phyloP scores from a whole-genome alignment of 2,329 filamentous ascomycete genomes.

The Fusarium nematophilum region DNA sequence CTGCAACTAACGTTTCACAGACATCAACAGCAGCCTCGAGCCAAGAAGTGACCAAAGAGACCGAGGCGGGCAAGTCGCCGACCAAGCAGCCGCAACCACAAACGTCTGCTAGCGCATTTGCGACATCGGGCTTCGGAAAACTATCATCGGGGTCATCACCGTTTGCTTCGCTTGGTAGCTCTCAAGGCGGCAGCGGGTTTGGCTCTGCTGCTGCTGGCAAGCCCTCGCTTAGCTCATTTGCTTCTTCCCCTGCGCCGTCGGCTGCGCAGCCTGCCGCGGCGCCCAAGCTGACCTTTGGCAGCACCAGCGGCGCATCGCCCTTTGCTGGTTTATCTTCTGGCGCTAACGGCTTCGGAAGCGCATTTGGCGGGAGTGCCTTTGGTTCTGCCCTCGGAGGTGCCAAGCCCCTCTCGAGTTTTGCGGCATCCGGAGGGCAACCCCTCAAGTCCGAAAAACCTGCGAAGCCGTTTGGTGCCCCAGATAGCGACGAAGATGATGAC shows the following conservation, averaged over 20 bases:
- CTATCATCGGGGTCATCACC: conserved; percentile 73
- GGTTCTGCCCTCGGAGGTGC: conserved; percentile 52
- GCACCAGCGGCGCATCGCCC: conserved; percentile 55
- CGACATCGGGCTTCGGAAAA: conserved; percentile 74
- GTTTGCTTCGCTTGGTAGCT: conserved; percentile 67
- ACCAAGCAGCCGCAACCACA: conserved; percentile 44
- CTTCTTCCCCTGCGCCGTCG: conserved; percentile 42
- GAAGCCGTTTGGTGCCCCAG: conserved; percentile 82
- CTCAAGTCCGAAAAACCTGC: conserved; percentile 69
- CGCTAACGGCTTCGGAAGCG: conserved; percentile 62
- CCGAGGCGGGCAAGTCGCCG: conserved; percentile 37
- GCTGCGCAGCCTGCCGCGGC: conserved; percentile 45
- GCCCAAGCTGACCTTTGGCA: conserved; percentile 63
- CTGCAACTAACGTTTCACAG: conserved; percentile 31
- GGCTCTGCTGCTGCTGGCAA: conserved; percentile 54
- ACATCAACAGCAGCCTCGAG: conserved; percentile 30
- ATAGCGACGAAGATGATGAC: conserved; percentile 69
- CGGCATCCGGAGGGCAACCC: conserved; percentile 64
- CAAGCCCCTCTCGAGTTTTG: conserved; percentile 74
- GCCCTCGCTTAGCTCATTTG: conserved; percentile 48
- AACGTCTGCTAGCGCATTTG: conserved; percentile 72
- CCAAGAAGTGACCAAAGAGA: conserved; percentile 36
- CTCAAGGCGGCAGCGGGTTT: conserved; percentile 62
- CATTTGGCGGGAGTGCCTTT: conserved; percentile 54
- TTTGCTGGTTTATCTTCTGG: conserved; percentile 58